Conservation (phyloP, 2,329 filamentous ascomycete species). For the Biscogniauxia sp. region DNA sequence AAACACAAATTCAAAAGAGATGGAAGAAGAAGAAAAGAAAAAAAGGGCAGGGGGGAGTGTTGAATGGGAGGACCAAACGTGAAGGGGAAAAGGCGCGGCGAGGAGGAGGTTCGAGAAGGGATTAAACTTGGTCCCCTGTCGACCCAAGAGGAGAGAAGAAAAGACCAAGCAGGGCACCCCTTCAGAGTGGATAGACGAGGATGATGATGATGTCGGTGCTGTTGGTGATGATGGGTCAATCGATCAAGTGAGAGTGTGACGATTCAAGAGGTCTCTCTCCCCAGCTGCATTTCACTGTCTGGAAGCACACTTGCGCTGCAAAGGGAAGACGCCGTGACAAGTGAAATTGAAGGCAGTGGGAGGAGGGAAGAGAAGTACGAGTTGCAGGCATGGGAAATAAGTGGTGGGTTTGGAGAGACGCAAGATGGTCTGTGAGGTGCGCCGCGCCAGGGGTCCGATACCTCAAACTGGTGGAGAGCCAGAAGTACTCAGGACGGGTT, state of each 20-base stretch:
- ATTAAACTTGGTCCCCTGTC: not conserved
- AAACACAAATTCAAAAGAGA: constrained; percentile 1
- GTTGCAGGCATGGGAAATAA: not conserved
- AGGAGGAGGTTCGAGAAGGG: not conserved
- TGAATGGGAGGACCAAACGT: not conserved
- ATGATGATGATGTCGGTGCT: not conserved
- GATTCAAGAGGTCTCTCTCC: too few species aligned
- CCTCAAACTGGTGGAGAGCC: not conserved
- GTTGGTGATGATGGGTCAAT: too few species aligned
- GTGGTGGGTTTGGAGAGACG: not conserved
- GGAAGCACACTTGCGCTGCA: not conserved
- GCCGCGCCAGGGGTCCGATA: not conserved
- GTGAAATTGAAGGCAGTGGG: not conserved
- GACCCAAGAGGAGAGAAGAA: not conserved
- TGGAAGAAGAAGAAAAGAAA: not conserved
- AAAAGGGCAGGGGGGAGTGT: constrained; percentile 5
- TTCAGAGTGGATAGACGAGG: not conserved
- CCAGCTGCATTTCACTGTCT: not conserved
- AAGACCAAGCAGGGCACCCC: not conserved
- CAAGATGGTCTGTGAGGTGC: not conserved
- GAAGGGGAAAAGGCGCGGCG: not conserved
- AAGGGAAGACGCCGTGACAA: not conserved
- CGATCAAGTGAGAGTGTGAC: too few species aligned
- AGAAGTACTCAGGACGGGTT: not conserved
- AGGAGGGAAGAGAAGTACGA: not conserved